Conservation (phyloP, 192 early-diverging fungal species). For the Coemansia sp. region DNA sequence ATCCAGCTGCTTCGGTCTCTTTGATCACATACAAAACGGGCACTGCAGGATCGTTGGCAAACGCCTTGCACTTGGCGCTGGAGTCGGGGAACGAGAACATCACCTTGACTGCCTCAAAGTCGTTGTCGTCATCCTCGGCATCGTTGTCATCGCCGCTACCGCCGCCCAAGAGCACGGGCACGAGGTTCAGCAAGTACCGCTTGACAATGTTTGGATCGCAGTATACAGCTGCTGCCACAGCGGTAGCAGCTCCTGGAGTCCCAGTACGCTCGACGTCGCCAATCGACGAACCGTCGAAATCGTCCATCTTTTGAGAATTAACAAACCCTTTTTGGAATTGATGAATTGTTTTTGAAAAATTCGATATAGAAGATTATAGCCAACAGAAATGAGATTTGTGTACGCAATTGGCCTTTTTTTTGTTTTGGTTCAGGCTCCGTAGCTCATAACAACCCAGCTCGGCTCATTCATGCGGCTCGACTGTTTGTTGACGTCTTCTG, state of each 20-base stretch:
- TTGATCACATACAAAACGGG: conserved; percentile 81
- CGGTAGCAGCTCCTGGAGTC: neutral
- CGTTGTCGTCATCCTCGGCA: conserved; percentile 63
- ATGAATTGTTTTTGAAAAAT: neutral
- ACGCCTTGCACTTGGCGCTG: conserved; percentile 71
- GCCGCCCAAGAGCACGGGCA: conserved; percentile 70
- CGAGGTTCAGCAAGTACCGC: conserved; percentile 71
- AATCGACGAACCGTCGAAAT: conserved; percentile 17
- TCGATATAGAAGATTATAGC: neutral
- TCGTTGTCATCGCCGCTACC: conserved; percentile 2
- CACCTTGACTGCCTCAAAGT: conserved; percentile 60
- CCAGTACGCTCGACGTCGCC: conserved; percentile 18
- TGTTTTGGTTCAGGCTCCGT: neutral
- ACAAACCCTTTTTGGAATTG: too few relatives aligned
- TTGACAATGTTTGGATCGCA: conserved; percentile 68
- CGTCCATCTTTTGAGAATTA: conserved; percentile 51
- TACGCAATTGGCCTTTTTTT: neutral
- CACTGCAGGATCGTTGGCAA: conserved; percentile 73
- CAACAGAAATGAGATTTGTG: neutral
- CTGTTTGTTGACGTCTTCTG: neutral
- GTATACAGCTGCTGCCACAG: conserved; percentile 16
- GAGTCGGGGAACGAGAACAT: conserved; percentile 70
- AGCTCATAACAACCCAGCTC: neutral
- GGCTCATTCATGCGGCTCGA: neutral
- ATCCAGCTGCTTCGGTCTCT: conserved; percentile 61